These are phyloP conservation scores for Rhodamnia argentea DNA, from an alignment of 345 rosid species.

Conservation along the genomic window DNA sequence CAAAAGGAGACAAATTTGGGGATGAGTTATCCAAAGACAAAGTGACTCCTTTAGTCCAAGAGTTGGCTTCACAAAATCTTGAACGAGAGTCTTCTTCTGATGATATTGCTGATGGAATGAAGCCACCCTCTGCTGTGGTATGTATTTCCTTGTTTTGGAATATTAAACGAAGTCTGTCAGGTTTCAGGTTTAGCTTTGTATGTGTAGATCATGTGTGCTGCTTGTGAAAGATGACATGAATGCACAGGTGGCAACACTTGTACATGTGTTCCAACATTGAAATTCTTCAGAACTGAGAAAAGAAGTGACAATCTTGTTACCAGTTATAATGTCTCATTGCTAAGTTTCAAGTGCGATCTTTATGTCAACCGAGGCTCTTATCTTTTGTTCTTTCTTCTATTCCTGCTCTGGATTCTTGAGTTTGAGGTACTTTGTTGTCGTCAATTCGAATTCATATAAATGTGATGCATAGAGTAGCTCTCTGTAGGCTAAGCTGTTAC, in stretches of 20 bases:
- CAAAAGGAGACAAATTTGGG: neutral
- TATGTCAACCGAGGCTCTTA: neutral
- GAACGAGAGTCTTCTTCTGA: neutral
- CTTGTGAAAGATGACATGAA: neutral
- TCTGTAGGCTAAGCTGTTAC: neutral
- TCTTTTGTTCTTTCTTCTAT: neutral
- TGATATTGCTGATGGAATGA: slow-evolving; percentile 1
- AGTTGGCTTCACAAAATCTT: neutral
- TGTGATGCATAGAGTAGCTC: neutral
- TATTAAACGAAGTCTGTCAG: neutral
- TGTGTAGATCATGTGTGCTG: neutral
- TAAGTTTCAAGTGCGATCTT: neutral
- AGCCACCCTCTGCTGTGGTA: neutral
- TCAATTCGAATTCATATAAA: neutral
- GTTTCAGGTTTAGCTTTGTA: neutral
- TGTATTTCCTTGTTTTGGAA: neutral
- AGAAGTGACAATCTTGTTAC: neutral
- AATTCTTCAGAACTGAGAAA: neutral
- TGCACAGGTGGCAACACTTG: neutral
- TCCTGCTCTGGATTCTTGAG: neutral
- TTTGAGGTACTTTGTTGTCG: neutral
- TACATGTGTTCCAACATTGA: neutral
- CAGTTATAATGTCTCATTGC: neutral
- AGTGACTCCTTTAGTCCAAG: slow-evolving; percentile 28
- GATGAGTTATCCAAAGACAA: slow-evolving; percentile 12